Conservation (phyloP, 2,329 filamentous ascomycete species). For the Alternaria triticina region DNA sequence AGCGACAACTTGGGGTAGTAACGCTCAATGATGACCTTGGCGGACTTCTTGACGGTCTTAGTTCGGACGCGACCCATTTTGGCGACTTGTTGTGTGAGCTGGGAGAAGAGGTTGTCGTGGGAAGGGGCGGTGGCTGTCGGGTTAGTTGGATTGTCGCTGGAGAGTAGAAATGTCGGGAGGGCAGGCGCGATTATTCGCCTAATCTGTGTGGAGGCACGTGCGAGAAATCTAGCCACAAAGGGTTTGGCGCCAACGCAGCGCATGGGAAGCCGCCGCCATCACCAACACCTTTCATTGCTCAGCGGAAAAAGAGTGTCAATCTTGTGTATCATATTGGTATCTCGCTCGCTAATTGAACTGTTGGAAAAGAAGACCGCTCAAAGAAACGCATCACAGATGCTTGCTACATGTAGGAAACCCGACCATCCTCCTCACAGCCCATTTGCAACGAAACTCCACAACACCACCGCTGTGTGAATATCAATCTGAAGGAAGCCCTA, state of each 20-base stretch:
- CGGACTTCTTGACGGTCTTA: slow-evolving; percentile 80
- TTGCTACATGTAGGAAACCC: slow-evolving; percentile 1
- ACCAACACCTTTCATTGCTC: background rate
- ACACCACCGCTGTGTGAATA: background rate
- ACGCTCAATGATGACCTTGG: slow-evolving; percentile 98
- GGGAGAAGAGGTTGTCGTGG: slow-evolving; percentile 27
- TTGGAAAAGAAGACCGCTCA: background rate
- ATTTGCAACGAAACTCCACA: background rate
- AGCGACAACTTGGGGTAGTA: slow-evolving; percentile 90
- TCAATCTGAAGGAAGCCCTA: background rate
- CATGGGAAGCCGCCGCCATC: background rate
- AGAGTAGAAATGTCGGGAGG: slow-evolving; percentile 6
- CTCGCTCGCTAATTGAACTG: slow-evolving; percentile 21
- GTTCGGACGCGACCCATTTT: slow-evolving; percentile 65
- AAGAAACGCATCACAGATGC: slow-evolving; percentile 12
- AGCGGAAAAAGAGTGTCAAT: background rate
- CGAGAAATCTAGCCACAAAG: background rate
- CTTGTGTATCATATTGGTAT: slow-evolving; percentile 4
- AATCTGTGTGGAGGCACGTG: slow-evolving; percentile 25
- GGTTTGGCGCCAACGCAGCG: background rate
- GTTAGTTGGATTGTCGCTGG: slow-evolving; percentile 39
- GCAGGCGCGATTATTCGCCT: slow-evolving; percentile 22
- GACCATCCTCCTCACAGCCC: background rate
- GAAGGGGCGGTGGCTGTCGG: slow-evolving; percentile 35
- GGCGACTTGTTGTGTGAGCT: slow-evolving; percentile 37